Evolutionary conservation across 345 rosid genomes (phyloP), one percentile per base, ranked within the genome.

Genomic region (Diplotaxis tenuifolia): DNA sequence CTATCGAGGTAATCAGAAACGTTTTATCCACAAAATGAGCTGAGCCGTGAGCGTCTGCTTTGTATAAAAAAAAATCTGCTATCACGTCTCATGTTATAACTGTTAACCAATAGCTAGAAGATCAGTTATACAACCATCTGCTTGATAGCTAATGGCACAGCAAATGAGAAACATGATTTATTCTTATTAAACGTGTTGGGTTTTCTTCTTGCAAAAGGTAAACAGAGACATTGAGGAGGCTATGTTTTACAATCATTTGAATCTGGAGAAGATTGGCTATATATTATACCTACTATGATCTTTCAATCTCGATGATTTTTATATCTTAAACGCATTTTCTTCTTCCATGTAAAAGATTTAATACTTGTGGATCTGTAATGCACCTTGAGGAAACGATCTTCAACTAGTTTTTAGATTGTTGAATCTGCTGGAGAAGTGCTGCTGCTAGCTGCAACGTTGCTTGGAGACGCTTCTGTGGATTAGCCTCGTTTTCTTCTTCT

Each of bases 361-460:
- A 12, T 50, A 60, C 76, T 64, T 14, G 52, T 61, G 31, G 45
- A 53, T 55, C 22, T 52, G 32, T 52, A 20, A 20, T 45, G 9
- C 21, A 31, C 52, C 28, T 55, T 14, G 9, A 34, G 15, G 42
- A 53, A 52, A 28, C 11, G 1, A 50, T 18, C 28, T 59, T 80
- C 56, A 90, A 36, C 83, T 81, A 40, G 88, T 88, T 82, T 67
- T 89, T 91, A 38, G 89, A 86, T 70, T 86, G 94, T 79, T 93
- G 97, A 75, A 94, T 88, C 79, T 91, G 98, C 67, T 94, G 95
- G 79, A 94, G 97, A 79, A 94, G 96, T 53, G 96, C 88, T 52
- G 96, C 98, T 40, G 98, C 97, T 9, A 94, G 87, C 75, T 91
- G 92, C 56, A 94, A 81, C 40, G 98, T 94, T 54, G 96, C 98